These are phyloP conservation scores for Fragaria iinumae DNA, from an alignment of 306 rosid species.

Conservation along the genomic window DNA sequence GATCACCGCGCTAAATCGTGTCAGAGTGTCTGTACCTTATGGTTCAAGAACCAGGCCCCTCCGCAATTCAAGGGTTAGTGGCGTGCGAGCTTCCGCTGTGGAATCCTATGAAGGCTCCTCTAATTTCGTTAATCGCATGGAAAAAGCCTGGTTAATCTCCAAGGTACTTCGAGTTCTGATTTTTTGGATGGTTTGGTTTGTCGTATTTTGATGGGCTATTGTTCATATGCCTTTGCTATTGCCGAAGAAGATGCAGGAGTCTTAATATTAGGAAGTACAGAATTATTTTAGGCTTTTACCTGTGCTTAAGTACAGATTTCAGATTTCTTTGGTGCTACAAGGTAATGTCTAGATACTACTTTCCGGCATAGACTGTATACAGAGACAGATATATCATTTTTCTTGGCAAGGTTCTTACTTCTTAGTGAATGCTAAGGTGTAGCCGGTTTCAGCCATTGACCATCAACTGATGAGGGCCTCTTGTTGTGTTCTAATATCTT, in stretches of 20 bases:
- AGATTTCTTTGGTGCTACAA: not conserved
- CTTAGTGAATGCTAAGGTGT: not conserved
- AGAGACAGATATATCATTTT: not conserved
- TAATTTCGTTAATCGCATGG: slow-evolving; percentile 73
- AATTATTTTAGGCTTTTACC: not conserved
- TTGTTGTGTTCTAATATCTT: slow-evolving; percentile 25
- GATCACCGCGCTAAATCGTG: slow-evolving; percentile 9
- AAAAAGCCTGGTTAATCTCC: slow-evolving; percentile 85
- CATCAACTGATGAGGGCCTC: not conserved
- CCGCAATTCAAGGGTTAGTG: slow-evolving; percentile 25
- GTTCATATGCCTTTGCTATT: not conserved
- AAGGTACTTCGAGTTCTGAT: slow-evolving; percentile 44
- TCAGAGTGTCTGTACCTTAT: slow-evolving; percentile 15
- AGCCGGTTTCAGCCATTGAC: not conserved
- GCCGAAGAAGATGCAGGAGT: not conserved
- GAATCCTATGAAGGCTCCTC: slow-evolving; percentile 69
- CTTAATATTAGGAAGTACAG: not conserved
- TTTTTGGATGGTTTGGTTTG: not conserved
- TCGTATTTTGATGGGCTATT: not conserved
- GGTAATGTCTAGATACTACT: not conserved
- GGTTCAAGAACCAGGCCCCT: slow-evolving; percentile 24
- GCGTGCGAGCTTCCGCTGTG: slow-evolving; percentile 63
- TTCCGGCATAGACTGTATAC: not conserved
- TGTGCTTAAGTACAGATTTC: not conserved
- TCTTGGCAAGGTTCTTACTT: not conserved